Percentiles rank a stretch among this genome's conserved stretches.
Conservation (phyloP, 192 early-diverging fungal species). For the Podila horticola region DNA sequence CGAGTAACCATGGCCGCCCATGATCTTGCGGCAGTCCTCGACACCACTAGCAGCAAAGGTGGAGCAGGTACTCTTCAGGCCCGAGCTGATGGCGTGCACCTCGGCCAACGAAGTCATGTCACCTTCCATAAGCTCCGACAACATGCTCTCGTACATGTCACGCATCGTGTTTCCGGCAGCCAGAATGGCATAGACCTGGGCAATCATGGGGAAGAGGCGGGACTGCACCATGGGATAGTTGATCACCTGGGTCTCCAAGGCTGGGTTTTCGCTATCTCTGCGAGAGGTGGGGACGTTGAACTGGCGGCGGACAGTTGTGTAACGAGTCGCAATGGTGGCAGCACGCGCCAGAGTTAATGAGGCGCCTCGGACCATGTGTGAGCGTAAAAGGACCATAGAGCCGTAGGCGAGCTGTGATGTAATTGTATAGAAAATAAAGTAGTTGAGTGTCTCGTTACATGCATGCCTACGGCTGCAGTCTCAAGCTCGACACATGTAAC, state of each 20-base stretch:
- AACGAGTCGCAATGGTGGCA: constrained; percentile 71
- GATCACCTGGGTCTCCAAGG: constrained; percentile 72
- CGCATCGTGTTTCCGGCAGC: constrained; percentile 64
- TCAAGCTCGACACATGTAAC: too few species aligned
- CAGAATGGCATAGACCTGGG: constrained; percentile 71
- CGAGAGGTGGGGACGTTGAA: constrained; percentile 54
- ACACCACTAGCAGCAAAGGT: constrained; percentile 67
- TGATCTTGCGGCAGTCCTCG: constrained; percentile 76
- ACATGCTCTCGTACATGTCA: constrained; percentile 61
- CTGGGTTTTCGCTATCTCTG: constrained; percentile 25
- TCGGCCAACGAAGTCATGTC: constrained; percentile 70
- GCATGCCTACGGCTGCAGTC: too few species aligned
- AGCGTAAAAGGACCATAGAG: constrained; percentile 81
- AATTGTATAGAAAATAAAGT: background rate
- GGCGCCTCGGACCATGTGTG: constrained; percentile 70
- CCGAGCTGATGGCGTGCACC: constrained; percentile 72
- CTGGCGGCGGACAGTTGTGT: constrained; percentile 75
- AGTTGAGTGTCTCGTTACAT: background rate
- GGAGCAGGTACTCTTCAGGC: constrained; percentile 72
- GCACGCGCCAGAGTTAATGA: constrained; percentile 66
- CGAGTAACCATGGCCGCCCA: constrained; percentile 82
- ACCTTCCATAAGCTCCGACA: constrained; percentile 56
- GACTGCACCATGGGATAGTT: constrained; percentile 76
- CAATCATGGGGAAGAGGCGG: constrained; percentile 71
- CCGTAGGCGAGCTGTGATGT: constrained; percentile 74